These are phyloP conservation scores for Wickerhamiella sorbophila DNA, from an alignment of 805 yeast species.

Conservation along the genomic window DNA sequence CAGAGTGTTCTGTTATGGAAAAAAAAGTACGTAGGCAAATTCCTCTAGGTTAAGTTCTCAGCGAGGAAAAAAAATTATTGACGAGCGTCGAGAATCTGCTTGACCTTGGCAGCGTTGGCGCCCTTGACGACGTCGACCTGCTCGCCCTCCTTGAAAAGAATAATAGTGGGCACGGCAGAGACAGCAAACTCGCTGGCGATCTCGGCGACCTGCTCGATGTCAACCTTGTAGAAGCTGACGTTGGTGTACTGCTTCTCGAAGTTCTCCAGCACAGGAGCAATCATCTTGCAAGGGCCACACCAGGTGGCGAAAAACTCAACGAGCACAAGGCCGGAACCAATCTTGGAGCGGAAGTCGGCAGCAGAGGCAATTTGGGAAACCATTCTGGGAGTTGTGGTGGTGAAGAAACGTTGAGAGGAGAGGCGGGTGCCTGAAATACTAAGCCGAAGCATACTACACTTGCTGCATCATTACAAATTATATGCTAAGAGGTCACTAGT, in stretches of 20 bases:
- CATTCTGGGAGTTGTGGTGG: slow-evolving; percentile 28
- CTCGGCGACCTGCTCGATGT: slow-evolving; percentile 69
- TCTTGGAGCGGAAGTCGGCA: slow-evolving; percentile 53
- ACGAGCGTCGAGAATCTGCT: slow-evolving; percentile 51
- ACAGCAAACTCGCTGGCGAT: slow-evolving; percentile 59
- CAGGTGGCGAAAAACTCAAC: slow-evolving; percentile 95
- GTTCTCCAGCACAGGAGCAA: slow-evolving; percentile 81
- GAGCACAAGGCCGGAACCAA: slow-evolving; percentile 63
- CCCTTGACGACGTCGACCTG: slow-evolving; percentile 71
- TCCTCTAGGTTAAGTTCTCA: background rate
- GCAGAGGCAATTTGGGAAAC: slow-evolving; percentile 37
- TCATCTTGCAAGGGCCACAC: slow-evolving; percentile 99
- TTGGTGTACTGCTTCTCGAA: slow-evolving; percentile 37
- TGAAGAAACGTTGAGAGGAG: background rate
- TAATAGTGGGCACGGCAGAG: slow-evolving; percentile 51
- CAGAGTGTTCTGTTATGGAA: background rate
- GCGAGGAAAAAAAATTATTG: slow-evolving; percentile 15
- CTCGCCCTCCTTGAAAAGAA: slow-evolving; percentile 73
- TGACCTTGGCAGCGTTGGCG: slow-evolving; percentile 51
- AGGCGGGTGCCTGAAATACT: slow-evolving; percentile 1
- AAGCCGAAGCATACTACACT: slow-evolving; percentile 2
- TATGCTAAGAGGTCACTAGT: background rate
- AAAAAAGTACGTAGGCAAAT: no score
- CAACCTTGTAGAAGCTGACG: slow-evolving; percentile 76
- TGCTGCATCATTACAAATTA: background rate